Evolutionary conservation across 2,329 filamentous ascomycete genomes (phyloP).

Genomic region (Rasamsonia emersonii): DNA sequence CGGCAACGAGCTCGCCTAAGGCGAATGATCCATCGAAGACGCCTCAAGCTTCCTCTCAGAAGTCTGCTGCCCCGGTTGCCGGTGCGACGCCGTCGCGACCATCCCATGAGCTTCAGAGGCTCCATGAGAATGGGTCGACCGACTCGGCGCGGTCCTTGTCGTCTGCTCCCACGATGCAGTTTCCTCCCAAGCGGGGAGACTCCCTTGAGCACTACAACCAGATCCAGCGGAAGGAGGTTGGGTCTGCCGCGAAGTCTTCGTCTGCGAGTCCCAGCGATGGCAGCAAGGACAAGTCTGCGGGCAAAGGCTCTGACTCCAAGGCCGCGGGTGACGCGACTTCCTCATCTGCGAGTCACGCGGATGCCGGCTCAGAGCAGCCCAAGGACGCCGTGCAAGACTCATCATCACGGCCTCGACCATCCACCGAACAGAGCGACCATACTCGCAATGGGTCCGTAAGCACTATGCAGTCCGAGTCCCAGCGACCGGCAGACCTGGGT

Average conservation of each 20-base stretch:
- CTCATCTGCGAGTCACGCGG: no score
- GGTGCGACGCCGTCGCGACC: slow-evolving; percentile 37
- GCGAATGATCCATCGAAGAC: slow-evolving; percentile 25
- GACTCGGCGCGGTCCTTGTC: slow-evolving; percentile 29
- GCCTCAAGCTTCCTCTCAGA: slow-evolving; percentile 9
- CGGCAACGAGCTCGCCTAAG: slow-evolving; percentile 25
- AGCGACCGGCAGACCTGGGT: slow-evolving; percentile 36
- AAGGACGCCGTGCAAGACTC: slow-evolving; percentile 42
- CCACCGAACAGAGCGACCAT: slow-evolving; percentile 14
- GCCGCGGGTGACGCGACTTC: no score
- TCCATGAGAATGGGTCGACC: slow-evolving; percentile 45
- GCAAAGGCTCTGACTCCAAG: slow-evolving; percentile 2
- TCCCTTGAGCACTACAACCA: slow-evolving; percentile 48
- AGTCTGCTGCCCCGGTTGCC: slow-evolving; percentile 20
- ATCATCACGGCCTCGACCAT: no score
- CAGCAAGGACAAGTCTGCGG: slow-evolving; percentile 15
- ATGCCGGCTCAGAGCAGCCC: slow-evolving; percentile 31
- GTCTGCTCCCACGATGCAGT: slow-evolving; percentile 21
- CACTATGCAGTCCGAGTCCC: slow-evolving; percentile 30
- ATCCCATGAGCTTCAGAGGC: slow-evolving; percentile 50
- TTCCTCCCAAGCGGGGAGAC: slow-evolving; percentile 50
- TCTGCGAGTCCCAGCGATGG: slow-evolving; percentile 28
- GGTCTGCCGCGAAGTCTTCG: slow-evolving; percentile 20
- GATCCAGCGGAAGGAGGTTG: slow-evolving; percentile 58
- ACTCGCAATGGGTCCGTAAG: slow-evolving; percentile 42